Conservation (phyloP, 176 grass and related monocot species). For the Juncus inflexus region DNA sequence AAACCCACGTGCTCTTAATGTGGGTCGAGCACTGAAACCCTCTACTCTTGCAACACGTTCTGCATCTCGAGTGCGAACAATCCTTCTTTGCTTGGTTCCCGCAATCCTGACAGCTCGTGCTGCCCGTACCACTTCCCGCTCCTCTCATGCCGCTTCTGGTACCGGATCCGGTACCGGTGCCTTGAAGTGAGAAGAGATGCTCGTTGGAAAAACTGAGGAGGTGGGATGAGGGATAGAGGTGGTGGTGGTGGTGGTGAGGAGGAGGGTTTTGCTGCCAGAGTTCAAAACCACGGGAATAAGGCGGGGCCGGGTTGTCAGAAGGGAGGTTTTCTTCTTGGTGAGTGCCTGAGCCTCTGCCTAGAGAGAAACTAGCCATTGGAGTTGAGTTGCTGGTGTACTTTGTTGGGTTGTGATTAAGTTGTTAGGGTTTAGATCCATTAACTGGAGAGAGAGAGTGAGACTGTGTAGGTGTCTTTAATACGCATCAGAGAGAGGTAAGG, state of each 20-base stretch:
- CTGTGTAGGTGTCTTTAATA: slow-evolving; percentile 25
- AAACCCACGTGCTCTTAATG: slow-evolving; percentile 53
- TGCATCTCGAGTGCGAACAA: slow-evolving; percentile 39
- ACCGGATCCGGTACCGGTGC: not conserved
- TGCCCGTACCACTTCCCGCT: slow-evolving; percentile 14
- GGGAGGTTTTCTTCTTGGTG: slow-evolving; percentile 23
- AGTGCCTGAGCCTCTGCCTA: slow-evolving; percentile 18
- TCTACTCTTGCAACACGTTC: slow-evolving; percentile 59
- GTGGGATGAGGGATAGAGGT: slow-evolving; percentile 14
- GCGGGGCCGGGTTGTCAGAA: slow-evolving; percentile 21
- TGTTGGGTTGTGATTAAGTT: not conserved
- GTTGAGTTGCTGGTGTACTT: not conserved
- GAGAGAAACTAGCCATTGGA: slow-evolving; percentile 34
- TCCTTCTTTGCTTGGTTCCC: slow-evolving; percentile 60
- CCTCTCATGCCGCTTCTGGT: not conserved
- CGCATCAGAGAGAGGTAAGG: slow-evolving; percentile 7
- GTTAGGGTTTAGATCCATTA: slow-evolving; percentile 23
- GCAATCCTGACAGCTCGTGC: slow-evolving; percentile 47
- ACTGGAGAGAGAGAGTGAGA: slow-evolving; percentile 17
- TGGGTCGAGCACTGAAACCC: slow-evolving; percentile 45
- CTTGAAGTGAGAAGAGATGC: not conserved
- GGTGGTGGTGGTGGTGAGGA: slow-evolving; percentile 18
- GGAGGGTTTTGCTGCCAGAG: slow-evolving; percentile 24
- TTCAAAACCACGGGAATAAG: slow-evolving; percentile 24
- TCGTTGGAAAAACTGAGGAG: slow-evolving; percentile 26